Evolutionary conservation across 768 basidiomycete genomes (phyloP).

Genomic region (Melanogaster broomeanus): DNA sequence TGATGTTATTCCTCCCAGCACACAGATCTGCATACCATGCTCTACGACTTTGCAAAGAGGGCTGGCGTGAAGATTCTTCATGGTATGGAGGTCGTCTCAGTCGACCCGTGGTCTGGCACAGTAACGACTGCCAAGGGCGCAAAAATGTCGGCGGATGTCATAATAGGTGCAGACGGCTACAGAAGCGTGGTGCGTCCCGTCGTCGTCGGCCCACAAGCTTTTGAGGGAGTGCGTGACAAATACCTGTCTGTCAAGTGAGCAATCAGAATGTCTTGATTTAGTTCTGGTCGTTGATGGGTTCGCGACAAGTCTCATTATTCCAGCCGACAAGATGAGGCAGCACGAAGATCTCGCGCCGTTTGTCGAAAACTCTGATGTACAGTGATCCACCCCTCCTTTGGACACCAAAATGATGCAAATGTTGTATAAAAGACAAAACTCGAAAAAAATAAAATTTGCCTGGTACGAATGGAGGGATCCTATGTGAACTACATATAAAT

Average conservation of each 20-base stretch:
- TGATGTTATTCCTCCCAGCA: slow-evolving; percentile 38
- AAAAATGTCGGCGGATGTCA: slow-evolving; percentile 46
- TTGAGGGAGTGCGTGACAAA: slow-evolving; percentile 9
- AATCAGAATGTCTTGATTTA: not conserved
- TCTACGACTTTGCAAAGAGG: slow-evolving; percentile 46
- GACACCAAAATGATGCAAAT: no score
- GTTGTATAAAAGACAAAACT: no score
- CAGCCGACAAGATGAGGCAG: slow-evolving; percentile 14
- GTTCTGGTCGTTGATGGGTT: not conserved
- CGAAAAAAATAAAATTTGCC: no score
- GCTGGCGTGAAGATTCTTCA: slow-evolving; percentile 51
- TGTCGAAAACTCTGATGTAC: slow-evolving; percentile 12
- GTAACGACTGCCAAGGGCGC: slow-evolving; percentile 43
- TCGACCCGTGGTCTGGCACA: slow-evolving; percentile 32
- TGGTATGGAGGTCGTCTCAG: slow-evolving; percentile 36
- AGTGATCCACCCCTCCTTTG: no score
- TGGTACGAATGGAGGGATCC: no score
- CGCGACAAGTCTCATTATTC: slow-evolving; percentile 13
- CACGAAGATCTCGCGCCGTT: slow-evolving; percentile 18
- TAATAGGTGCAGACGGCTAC: slow-evolving; percentile 66
- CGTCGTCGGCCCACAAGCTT: slow-evolving; percentile 22
- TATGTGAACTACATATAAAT: no score
- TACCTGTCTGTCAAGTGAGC: slow-evolving; percentile 17
- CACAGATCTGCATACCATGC: slow-evolving; percentile 48
- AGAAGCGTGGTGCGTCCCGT: slow-evolving; percentile 42